Evolutionary conservation across 2,329 filamentous ascomycete species (phyloP), one percentile per base, ranked within the genome.

Genomic region (Fonsecaea multimorphosa): DNA sequence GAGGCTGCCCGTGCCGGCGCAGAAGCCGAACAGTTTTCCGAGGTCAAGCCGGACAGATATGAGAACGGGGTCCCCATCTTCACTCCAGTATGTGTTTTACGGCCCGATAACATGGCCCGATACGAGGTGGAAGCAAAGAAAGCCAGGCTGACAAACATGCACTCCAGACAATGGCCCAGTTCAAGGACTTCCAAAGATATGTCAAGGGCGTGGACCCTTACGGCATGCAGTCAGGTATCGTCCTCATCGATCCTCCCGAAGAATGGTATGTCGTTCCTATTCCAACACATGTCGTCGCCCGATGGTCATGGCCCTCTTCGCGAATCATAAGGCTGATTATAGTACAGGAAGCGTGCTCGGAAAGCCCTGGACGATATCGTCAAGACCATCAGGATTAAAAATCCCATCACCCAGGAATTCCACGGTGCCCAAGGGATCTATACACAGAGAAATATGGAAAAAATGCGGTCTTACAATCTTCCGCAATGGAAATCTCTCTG

Each of bases 381-480:
- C 70, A 98, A 97, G 80, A 89, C 90, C 68, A 91, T 99, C 77
- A 90, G 89, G 75, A 93, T 99, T 74, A 94, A 94, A 78, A 96
- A 99, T 71, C 95, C 95, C 2, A 98, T 99, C 76, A 97, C 93
- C 75, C 95, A 99, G 78, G 95, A 99, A 74, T 99, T 99, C 73
- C 94, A 96, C 84, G 95, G 95, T 49, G 92, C 91, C 58, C 92
- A 94, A 75, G 96, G 95, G 63, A 96, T 92, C 63, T 99, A 97
- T 76, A 94, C 94, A 38, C 95, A 99, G 78, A 92, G 95, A 74
- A 99, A 99, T 76, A 93, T 99, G 66, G 89, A 98, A 74, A 96
- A 97, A 79, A 92, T 96, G 76, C 87, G 95, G 76, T 93, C 93
- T 14, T 99, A 99, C 81, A 99, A 97, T 72, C 83, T 99, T 3